phyloP scores from a whole-genome alignment of 2,329 filamentous ascomycete species.

The Didymella segeticola region DNA sequence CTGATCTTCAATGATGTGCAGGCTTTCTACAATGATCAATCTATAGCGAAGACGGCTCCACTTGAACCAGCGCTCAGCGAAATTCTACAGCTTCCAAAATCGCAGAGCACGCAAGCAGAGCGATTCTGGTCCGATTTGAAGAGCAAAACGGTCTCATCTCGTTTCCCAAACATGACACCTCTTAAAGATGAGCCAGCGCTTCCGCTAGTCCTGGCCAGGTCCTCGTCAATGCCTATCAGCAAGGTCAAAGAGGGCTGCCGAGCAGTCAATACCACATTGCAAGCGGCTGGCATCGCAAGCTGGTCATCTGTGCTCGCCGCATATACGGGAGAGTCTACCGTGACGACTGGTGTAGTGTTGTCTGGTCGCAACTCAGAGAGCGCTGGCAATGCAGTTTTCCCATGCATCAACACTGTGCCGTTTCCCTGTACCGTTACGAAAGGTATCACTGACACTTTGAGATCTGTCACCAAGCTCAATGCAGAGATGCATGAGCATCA shows the following conservation, averaged over 20 bases:
- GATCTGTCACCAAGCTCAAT: slow-evolving; percentile 70
- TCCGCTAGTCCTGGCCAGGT: slow-evolving; percentile 46
- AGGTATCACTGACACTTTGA: slow-evolving; percentile 65
- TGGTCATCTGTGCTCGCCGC: slow-evolving; percentile 78
- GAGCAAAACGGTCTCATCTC: slow-evolving; percentile 63
- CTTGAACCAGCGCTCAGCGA: slow-evolving; percentile 54
- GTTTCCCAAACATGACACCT: slow-evolving; percentile 79
- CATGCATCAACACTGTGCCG: slow-evolving; percentile 83
- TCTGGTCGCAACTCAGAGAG: slow-evolving; percentile 72
- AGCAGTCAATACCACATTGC: slow-evolving; percentile 70
- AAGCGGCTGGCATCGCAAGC: slow-evolving; percentile 76
- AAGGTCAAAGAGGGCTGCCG: slow-evolving; percentile 65
- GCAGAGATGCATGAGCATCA: slow-evolving; percentile 71
- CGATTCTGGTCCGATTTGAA: slow-evolving; percentile 70
- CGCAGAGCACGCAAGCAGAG: slow-evolving; percentile 41
- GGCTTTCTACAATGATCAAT: slow-evolving; percentile 44
- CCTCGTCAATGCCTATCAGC: slow-evolving; percentile 50
- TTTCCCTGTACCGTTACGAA: slow-evolving; percentile 64
- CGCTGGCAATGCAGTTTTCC: slow-evolving; percentile 70
- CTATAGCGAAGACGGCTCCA: slow-evolving; percentile 31
- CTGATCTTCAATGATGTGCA: slow-evolving; percentile 68
- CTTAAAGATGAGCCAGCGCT: slow-evolving; percentile 51
- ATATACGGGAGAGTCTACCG: slow-evolving; percentile 75
- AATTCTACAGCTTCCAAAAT: slow-evolving; percentile 52
- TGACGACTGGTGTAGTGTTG: slow-evolving; percentile 81